Evolutionary conservation across 176 grass and related monocot species (phyloP), one percentile per base, ranked within the genome.

Genomic region (Saccharum officinarum): DNA sequence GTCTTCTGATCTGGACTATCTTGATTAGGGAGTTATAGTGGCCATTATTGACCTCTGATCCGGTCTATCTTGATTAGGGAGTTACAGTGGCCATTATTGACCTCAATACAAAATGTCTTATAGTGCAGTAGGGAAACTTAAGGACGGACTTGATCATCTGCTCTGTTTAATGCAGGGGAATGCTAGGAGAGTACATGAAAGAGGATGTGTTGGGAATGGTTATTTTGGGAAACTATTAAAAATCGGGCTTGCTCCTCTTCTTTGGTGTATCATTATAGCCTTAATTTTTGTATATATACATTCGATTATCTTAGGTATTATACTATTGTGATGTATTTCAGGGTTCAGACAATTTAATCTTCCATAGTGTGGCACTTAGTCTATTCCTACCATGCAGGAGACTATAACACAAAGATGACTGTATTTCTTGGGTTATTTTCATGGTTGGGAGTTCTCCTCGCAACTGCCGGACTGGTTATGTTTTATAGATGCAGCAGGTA

Each of bases 401-500:
- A 93, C 70, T 95, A 98, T 79, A 88, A 79, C 80, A 83, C 81
- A 55, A 89, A 82, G 77, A 88, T 92, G 84, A 83, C 84, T 71
- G 5, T 89, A 76, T 16, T 83, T 78, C 89, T 95, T 84, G 78
- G 85, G 57, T 76, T 95, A 11, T 92, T 92, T 89, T 90, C 89
- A 45, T 98, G 96, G 96, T 84, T 81, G 60, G 96, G 96, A 25
- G 77, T 95, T 87, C 65, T 98, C 64, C 78, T 95, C 45, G 91
- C 96, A 69, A 84, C 75, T 65, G 72, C 38, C 20, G 96, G 96
- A 78, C 78, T 98, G 78, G 55, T 89, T 73, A 89, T 98, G 93
- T 94, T 98, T 89, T 95, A 95, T 87, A 95, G 85, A 83, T 98
- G 93, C 85, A 98, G 89, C 96, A 98, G 93, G 96, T 98, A 89